phyloP scores from a whole-genome alignment of 768 basidiomycete species.

The Cystofilobasidium bisporidii region DNA sequence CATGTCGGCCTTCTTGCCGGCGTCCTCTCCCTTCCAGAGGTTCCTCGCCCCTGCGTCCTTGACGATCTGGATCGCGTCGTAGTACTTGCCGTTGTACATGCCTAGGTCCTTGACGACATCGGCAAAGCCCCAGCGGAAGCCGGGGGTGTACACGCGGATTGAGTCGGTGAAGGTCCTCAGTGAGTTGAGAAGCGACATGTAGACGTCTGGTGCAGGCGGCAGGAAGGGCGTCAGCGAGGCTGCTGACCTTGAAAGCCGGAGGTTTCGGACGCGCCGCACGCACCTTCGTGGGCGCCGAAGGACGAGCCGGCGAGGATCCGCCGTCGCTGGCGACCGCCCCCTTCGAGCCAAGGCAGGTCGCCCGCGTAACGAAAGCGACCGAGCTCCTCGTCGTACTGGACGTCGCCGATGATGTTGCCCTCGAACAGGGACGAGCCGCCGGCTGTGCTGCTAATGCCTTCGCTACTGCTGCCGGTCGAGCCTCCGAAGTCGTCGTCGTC shows the following conservation, averaged over 20 bases:
- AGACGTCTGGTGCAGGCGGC: slow-evolving; percentile 18
- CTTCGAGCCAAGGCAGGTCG: slow-evolving; percentile 21
- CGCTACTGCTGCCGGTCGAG: background rate
- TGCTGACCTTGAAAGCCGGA: too few relatives aligned
- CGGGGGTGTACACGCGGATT: slow-evolving; percentile 20
- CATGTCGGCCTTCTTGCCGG: slow-evolving; percentile 35
- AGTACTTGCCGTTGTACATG: slow-evolving; percentile 21
- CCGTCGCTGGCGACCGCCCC: background rate
- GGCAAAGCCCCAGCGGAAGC: slow-evolving; percentile 26
- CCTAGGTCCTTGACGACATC: slow-evolving; percentile 26
- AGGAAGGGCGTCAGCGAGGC: background rate
- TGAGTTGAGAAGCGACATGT: slow-evolving; percentile 26
- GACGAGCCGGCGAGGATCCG: slow-evolving; percentile 18
- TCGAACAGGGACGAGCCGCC: background rate
- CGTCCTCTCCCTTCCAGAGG: slow-evolving; percentile 28
- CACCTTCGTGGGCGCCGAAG: slow-evolving; percentile 27
- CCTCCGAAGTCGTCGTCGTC: too few relatives aligned
- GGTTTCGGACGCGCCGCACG: background rate
- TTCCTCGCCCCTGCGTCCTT: slow-evolving; percentile 34
- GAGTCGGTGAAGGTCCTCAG: slow-evolving; percentile 11
- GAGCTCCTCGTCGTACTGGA: slow-evolving; percentile 1
- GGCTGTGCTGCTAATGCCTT: too few relatives aligned
- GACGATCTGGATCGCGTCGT: slow-evolving; percentile 35
- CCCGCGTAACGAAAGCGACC: slow-evolving; percentile 8
- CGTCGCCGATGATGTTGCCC: background rate